Base-by-base conservation (phyloP, 176 grass and related monocot species). In the Tuctoria greenei region DNA sequence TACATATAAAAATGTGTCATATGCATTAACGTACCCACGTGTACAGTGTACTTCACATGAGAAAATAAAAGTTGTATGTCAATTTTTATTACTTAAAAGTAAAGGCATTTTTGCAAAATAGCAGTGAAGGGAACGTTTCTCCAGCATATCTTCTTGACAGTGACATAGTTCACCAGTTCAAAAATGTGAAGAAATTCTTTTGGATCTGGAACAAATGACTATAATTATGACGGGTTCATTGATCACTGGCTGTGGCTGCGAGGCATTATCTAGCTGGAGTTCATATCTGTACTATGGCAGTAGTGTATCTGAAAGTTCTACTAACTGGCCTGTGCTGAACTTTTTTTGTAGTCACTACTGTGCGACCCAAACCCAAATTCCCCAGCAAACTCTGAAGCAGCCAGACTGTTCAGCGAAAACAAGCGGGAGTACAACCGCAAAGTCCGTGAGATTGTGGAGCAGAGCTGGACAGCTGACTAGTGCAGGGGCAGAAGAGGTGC, bases 381-480 rank as follows among this genome's bases (percentile, higher is more conserved):
- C 20, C 94, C 94, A 27, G 94, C 94, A 41, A 97, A 97, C 78
- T 97, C 94, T 0, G 94, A 97, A 80, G 91, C 94, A 1, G 94
- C 94, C 59, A 88, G 94, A 63, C 68, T 97, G 72, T 97, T 89
- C 82, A 97, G 91, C 2, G 94, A 97, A 79, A 97, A 97, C 75
- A 97, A 93, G 86, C 88, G 94, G 17, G 94, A 97, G 51, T 97
- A 97, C 86, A 97, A 97, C 79, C 91, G 94, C 66, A 93, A 85
- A 64, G 81, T 97, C 61, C 94, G 94, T 0, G 91, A 97, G 62
- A 89, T 97, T 3, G 94, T 97, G 41, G 94, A 97, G 84, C 94
- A 97, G 78, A 97, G 94, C 86, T 97, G 94, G 94, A 97, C 94
- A 47, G 94, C 94, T 44, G 94, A 97, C 70, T 97, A 89, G 57